A percentile compares a stretch with the other conserved stretches of the same genome.
Conservation (phyloP, 1,284 basidiomycete genomes). For the Cutaneotrichosporon cutaneum region DNA sequence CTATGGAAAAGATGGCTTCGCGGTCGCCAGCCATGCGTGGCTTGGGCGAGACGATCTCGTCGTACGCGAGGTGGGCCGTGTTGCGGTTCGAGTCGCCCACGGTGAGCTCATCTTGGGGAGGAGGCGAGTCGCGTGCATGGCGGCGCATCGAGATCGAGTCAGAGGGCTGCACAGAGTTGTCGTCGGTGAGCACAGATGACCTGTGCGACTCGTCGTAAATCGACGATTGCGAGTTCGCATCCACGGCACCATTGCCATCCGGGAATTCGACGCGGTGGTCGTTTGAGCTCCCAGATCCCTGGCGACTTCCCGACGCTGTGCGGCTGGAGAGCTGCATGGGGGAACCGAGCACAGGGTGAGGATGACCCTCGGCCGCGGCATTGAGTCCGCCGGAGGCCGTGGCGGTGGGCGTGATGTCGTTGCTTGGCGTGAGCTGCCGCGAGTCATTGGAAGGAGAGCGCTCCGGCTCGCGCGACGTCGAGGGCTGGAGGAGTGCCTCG, state of each 20-base stretch:
- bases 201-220: constrained; percentile 4
- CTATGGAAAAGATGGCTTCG: constrained; percentile 25
- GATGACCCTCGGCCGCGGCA: background rate
- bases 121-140: constrained; percentile 7
- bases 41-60: constrained; percentile 16
- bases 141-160: constrained; percentile 21
- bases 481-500: background rate
- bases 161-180: constrained; percentile 21
- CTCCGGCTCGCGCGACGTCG: constrained; percentile 2
- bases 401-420: constrained; percentile 20
- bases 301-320: background rate
- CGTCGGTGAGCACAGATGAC: constrained; percentile 9
- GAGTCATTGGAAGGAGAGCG: background rate
- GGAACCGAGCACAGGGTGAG: constrained; percentile 10
- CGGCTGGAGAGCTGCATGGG: constrained; percentile 11
- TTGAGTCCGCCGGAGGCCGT: constrained; percentile 12
- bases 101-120: background rate
- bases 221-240: constrained; percentile 8
- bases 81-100: constrained; percentile 1
- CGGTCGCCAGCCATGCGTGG: constrained; percentile 18
- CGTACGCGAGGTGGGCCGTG: constrained; percentile 18
- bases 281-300: background rate
- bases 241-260: background rate
- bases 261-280: background rate
- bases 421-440: background rate